Conservation (phyloP, 768 basidiomycete species). For the Pseudohyphozyma bogoriensis region DNA sequence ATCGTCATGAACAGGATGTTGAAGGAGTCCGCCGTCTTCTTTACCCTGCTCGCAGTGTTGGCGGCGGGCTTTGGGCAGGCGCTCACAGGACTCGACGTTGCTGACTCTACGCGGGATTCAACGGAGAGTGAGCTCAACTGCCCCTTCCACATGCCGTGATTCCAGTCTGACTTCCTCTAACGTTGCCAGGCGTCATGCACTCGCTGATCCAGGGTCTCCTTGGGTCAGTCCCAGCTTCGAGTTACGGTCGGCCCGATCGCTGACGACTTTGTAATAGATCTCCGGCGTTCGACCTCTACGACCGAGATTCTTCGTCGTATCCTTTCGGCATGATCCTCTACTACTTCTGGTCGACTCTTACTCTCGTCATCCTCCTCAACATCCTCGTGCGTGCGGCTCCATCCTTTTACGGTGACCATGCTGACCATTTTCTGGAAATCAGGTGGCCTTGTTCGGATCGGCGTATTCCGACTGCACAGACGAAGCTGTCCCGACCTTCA, state of each 20-base stretch:
- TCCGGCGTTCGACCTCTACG: slow-evolving; percentile 30
- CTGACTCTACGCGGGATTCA: slow-evolving; percentile 34
- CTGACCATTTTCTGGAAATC: too few species aligned
- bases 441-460: slow-evolving; percentile 41
- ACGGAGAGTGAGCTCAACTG: too few species aligned
- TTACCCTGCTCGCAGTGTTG: slow-evolving; percentile 35
- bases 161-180: too few species aligned
- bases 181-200: slow-evolving; percentile 38
- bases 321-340: slow-evolving; percentile 30
- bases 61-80: slow-evolving; percentile 39
- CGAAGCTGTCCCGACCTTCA: slow-evolving; percentile 35
- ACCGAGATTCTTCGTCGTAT: slow-evolving; percentile 1
- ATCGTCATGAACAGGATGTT: slow-evolving; percentile 42
- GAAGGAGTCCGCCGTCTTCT: slow-evolving; percentile 38
- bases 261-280: background rate
- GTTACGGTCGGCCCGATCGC: background rate
- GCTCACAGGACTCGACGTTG: slow-evolving; percentile 42
- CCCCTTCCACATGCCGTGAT: too few species aligned
- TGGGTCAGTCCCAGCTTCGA: slow-evolving; percentile 27
- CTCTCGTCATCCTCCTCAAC: slow-evolving; percentile 44
- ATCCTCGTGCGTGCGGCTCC: slow-evolving; percentile 33
- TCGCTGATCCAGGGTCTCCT: slow-evolving; percentile 40
- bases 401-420: too few species aligned
- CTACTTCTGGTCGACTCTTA: slow-evolving; percentile 37
- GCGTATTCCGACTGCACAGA: slow-evolving; percentile 33